Percentiles rank a stretch among this genome's conserved stretches.
Evolutionary conservation across 108 stramenopile species (phyloP).

Genomic region (Chaetoceros muelleri): DNA sequence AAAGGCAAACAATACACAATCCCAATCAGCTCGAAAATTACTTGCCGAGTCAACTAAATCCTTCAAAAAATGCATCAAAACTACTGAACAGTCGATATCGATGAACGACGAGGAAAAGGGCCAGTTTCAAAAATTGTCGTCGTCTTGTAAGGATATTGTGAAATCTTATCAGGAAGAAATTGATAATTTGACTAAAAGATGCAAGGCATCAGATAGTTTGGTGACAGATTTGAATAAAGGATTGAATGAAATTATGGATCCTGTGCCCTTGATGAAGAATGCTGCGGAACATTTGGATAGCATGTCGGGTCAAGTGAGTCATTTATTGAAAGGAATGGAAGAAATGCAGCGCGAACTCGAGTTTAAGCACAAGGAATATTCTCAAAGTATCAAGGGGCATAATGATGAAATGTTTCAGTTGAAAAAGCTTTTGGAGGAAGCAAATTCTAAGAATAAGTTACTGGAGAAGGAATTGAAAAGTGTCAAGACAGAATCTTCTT

Average conservation of each 20-base stretch:
- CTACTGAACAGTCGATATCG: slow-evolving; percentile 25
- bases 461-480: slow-evolving; percentile 3
- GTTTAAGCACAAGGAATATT: slow-evolving; percentile 9
- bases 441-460: neutral
- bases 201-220: slow-evolving; percentile 53
- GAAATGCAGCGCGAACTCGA: slow-evolving; percentile 39
- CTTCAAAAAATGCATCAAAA: slow-evolving; percentile 67
- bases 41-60: slow-evolving; percentile 67
- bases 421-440: slow-evolving; percentile 11
- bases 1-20: slow-evolving; percentile 48
- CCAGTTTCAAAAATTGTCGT: slow-evolving; percentile 16
- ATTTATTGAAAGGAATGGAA: slow-evolving; percentile 43
- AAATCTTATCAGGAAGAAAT: slow-evolving; percentile 84
- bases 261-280: slow-evolving; percentile 20
- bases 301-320: slow-evolving; percentile 38
- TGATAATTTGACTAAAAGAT: slow-evolving; percentile 65
- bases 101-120: slow-evolving; percentile 7
- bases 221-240: slow-evolving; percentile 33
- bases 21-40: slow-evolving; percentile 50
- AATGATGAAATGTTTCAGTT: slow-evolving; percentile 31
- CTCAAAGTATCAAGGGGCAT: neutral
- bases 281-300: slow-evolving; percentile 31
- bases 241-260: slow-evolving; percentile 46
- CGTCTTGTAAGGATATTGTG: slow-evolving; percentile 38
- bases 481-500: slow-evolving; percentile 1